Base-by-base conservation (phyloP, 1,284 basidiomycete genomes). In the Gymnopus androsaceus region DNA sequence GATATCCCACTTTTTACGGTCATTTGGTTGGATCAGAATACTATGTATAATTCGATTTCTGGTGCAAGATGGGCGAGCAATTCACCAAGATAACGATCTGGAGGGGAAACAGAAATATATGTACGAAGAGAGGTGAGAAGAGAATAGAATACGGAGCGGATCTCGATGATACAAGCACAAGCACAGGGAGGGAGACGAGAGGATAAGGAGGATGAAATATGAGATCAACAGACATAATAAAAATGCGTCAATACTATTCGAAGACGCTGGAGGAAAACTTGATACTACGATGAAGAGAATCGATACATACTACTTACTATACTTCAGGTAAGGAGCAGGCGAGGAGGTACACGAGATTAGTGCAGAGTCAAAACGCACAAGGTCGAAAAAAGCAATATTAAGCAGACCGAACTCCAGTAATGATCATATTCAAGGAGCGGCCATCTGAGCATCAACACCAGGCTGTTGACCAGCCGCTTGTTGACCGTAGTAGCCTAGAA, bases 401-500 rank as follows among this genome's bases (percentile, higher is more conserved):
- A 37, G 23, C 34, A 63, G 60, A 59, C 23, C 9, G 28, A 27
- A 51, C 21, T 31, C 59, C 59, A 59, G 42, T 59, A 57, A 40
- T 55, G 17, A 51, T 21, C 28, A 1, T n/a, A 9, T 69, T 80
- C 74, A 82, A 68, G 79, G 76, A 66, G 78, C 69, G 48, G 81
- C 82, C 76, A 83, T 83, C 63, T 88, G 82, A 56, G 75, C 69
- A 64, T 85, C 86, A 59, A 77, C 71, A 57, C 75, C 68, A 60
- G 79, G 76, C 58, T 84, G 83, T 66, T 85, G 85, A 55, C 76
- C 77, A 61, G 80, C n/a, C n/a, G n/a, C 77, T 69, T 87, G 85
- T 69, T 90, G 89, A 51, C 83, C 82, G 64, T 92, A 92, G 67
- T 92, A 92, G 60, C 88, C 89, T 91, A 59, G 33, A 57, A 45